Base-by-base conservation (phyloP, 106 monocot genomes). In the Acorus calamus region DNA sequence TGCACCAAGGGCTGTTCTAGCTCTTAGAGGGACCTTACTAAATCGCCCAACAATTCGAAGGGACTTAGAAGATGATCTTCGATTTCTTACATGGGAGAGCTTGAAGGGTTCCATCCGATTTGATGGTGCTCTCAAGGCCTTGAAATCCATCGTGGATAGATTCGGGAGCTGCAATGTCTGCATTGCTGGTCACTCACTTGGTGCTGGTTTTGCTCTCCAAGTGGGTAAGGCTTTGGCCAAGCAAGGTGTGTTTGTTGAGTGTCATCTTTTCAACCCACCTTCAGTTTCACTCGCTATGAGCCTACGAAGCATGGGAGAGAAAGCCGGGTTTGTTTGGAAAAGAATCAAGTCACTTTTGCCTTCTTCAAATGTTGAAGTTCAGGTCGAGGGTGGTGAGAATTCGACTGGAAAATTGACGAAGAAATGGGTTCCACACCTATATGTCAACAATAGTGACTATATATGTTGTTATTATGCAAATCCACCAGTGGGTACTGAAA, bases 31-130 rank as follows among this genome's bases (percentile, higher is more conserved):
- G 2, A 84, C 84, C 9, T 47, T 84, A 10, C 73, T 84, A 6
- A 77, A 68, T 49, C 57, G 66, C 60, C 66, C 60, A 14, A 80
- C 84, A 6, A 74, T 84, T 59, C 53, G 80, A 46, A 62, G 80
- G 8, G 84, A 84, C 7, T 4, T 84, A 3, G 66, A 74, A 61
- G 84, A 84, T 47, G 84, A 84, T 50, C 63, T 84, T 46, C 60
- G 84, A 2, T 80, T 80, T 66, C 66, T 80, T 2, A 70, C 79
- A 2, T 80, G 79, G 74, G 79, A 80, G 45, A 74, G 74, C 60
- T 55, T 84, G 48, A 77, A 74, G 64, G 76, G 77, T 10, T 84
- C 79, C 11, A 74, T 74, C 9, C 53, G 75, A 50, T 75, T 75
- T 43, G 42, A 52, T 6, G 75, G 68, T 55, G 3, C 66, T 55